Evolutionary conservation across 2,329 filamentous ascomycete genomes (phyloP), one percentile per base, ranked within the genome.

Genomic region (Colletotrichum cereale): DNA sequence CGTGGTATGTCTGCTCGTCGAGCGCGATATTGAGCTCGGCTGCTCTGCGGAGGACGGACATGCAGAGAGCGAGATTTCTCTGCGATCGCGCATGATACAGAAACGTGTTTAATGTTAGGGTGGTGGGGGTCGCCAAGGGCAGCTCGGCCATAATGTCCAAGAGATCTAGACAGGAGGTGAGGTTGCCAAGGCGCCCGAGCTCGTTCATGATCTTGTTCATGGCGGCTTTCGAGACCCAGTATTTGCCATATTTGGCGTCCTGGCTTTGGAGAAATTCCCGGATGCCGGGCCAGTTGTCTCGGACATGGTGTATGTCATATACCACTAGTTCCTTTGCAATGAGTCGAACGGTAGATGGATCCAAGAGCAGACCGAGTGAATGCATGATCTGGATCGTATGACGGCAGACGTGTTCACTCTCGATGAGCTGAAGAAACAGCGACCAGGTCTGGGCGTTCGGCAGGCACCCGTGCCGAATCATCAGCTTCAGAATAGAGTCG

Each of bases 351-450:
- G 81, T 81, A 0, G 75, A 74, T 0, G 78, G 77, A 31, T 82
- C 79, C 10, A 80, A 76, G 50, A 88, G 79, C 60, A 87, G 79
- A 31, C 83, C 83, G 24, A 82, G 79, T 44, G 81, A 77, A 66
- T 84, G 79, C 85, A 88, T 88, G 67, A 80, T 79, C 16, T 82
- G 80, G 38, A 88, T 76, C 38, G 86, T 78, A 73, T 85, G 83
- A 31, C 83, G 82, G 62, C 82, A 81, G 61, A 85, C 83, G n/a
- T 88, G 85, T 76, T 91, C 89, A 14, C 86, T 87, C 78, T 89
- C 87, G 68, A 92, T 87, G 55, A 88, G 80, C n/a, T 80, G 78
- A 24, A 88, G 77, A 69, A 87, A 86, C 5, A 84, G 79, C 3
- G 84, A 74, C 86, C 86, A 88, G 0, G 86, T 87, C 21, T 78